Percentiles rank a stretch among this genome's conserved stretches.
phyloP scores from a whole-genome alignment of 2,329 filamentous ascomycete genomes.

The Fusarium papillatum region DNA sequence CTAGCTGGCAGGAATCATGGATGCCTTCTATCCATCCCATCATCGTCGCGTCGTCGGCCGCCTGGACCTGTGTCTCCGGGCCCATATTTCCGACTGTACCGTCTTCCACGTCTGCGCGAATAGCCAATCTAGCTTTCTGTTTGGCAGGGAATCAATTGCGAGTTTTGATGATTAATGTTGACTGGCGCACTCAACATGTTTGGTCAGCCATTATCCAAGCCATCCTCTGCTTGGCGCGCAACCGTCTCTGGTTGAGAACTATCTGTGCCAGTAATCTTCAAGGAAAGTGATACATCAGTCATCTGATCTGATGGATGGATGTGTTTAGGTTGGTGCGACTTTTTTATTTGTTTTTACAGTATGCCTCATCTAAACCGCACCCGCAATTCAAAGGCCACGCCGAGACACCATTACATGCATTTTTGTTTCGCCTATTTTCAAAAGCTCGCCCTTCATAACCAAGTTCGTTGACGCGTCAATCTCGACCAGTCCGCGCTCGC shows the following conservation, averaged over 20 bases:
- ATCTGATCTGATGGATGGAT: constrained; percentile 7
- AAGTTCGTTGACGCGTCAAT: constrained; percentile 15
- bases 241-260: not conserved
- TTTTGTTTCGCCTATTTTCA: constrained; percentile 23
- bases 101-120: constrained; percentile 32
- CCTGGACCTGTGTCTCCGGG: constrained; percentile 3
- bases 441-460: constrained; percentile 25
- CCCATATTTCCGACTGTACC: constrained; percentile 28
- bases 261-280: constrained; percentile 25
- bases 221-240: constrained; percentile 18
- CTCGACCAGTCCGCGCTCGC: not conserved
- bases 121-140: constrained; percentile 10
- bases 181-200: constrained; percentile 21
- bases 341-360: constrained; percentile 3
- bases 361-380: constrained; percentile 23
- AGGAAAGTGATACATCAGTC: constrained; percentile 1
- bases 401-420: constrained; percentile 27
- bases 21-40: not conserved
- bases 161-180: constrained; percentile 3
- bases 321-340: constrained; percentile 10
- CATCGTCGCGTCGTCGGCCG: not conserved
- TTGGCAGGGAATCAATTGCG: constrained; percentile 5
- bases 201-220: constrained; percentile 10
- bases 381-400: not conserved
- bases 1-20: not conserved